Evolutionary conservation across 2,329 filamentous ascomycete species (phyloP).

Genomic region (Ophiosphaerella korrae): DNA sequence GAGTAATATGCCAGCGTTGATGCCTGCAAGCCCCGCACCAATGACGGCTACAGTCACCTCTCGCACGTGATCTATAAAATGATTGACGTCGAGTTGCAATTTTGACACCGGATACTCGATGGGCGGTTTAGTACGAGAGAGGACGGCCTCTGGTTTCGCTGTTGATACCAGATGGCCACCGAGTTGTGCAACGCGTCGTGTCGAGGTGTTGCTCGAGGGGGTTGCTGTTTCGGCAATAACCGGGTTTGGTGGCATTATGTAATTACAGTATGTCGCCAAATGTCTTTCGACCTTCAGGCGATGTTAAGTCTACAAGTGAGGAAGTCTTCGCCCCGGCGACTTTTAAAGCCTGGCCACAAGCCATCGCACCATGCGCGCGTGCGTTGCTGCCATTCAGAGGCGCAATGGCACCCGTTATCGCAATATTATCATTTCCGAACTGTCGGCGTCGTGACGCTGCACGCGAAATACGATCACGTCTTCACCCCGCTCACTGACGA

Average conservation of each 20-base stretch:
- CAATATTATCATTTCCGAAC: conserved; percentile 6
- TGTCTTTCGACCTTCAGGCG: neutral
- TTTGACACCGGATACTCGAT: conserved; percentile 35
- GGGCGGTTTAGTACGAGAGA: conserved; percentile 13
- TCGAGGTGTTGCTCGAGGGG: conserved; percentile 17
- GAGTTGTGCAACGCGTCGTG: conserved; percentile 34
- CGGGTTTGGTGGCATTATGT: conserved; percentile 23
- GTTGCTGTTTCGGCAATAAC: conserved; percentile 14
- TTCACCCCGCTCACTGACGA: conserved; percentile 39
- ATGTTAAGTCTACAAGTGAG: neutral
- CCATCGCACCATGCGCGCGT: neutral
- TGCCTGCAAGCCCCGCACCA: conserved; percentile 67
- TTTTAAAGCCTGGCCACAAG: conserved; percentile 9
- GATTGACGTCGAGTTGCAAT: conserved; percentile 31
- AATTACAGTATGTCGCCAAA: neutral
- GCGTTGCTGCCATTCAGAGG: neutral
- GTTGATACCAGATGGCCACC: conserved; percentile 29
- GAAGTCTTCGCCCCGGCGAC: neutral
- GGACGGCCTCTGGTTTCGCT: conserved; percentile 20
- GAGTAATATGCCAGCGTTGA: conserved; percentile 68
- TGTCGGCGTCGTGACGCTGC: conserved; percentile 8
- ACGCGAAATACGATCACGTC: conserved; percentile 31
- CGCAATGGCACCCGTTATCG: conserved; percentile 13
- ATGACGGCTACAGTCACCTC: conserved; percentile 61
- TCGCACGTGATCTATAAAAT: conserved; percentile 38